Base-by-base conservation (phyloP, 2,329 filamentous ascomycete species). In the Aspergillus unguis region DNA sequence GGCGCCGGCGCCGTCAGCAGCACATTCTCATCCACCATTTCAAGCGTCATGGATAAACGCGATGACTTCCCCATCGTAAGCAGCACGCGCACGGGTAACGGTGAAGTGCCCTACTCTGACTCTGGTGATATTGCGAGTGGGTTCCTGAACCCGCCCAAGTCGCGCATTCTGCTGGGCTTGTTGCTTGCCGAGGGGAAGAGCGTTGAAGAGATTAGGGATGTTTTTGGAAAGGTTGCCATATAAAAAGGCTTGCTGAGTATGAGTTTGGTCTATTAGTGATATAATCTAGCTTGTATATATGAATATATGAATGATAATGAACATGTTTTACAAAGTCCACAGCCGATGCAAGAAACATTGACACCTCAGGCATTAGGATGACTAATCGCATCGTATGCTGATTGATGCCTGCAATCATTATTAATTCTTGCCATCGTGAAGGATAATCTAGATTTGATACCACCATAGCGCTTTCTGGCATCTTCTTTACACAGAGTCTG, bases 31-130 rank as follows among this genome's bases (percentile, higher is more conserved):
- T 44, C 38, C 41, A 29, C 48, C 7, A 57, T 60, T 17, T 57
- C 62, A 38, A 41, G 52, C 8, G 56, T 63, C 17, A 52, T 55
- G 17, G 36, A 41, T 28, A 53, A 55, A 1, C 48, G 58, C 17
- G 41, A 7, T 2, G 5, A 48, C 5, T 57, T 64, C 36, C 62
- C 63, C 10, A 48, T 65, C 10, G 61, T 65, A 4, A 41, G 52
- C 33, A 64, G 62, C 32, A 58, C 58, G 11, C 59, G 62, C 25
- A 64, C 62, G 10, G 61, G 58, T 3, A 64, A 62, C 28, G 63
- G 61, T 8, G 62, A 65, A 42, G 62, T 63, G 4, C 62, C 63
- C 6, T 50, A 53, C 23, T 58, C 61, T 0, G 58, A 58, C n/a
- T 37, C 40, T 5, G 58, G 51, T 23, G 50, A 53, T 6, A 62